A percentile compares a stretch with the other conserved stretches of the same genome.
Conservation (phyloP, 371 early-diverging fungal species). For the Mucor piriformis region DNA sequence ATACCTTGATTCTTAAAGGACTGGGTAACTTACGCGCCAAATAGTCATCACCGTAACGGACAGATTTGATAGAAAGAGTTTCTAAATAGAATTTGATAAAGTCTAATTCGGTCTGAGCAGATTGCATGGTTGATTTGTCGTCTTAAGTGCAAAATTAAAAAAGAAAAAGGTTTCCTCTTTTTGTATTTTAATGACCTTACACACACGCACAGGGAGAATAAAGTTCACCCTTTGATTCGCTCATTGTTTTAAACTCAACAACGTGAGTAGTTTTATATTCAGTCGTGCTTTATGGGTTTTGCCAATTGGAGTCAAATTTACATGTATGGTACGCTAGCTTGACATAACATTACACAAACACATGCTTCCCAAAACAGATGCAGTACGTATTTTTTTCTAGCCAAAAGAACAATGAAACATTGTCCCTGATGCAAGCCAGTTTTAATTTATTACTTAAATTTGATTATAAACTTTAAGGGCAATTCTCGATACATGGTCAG, state of each 20-base stretch:
- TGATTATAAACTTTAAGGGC: no score
- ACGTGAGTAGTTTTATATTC: no score
- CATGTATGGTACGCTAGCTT: no score
- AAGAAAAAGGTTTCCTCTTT: neutral
- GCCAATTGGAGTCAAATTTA: no score
- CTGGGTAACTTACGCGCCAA: slow-evolving; percentile 33
- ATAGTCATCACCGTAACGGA: slow-evolving; percentile 49
- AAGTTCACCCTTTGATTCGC: neutral
- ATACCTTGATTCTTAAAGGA: slow-evolving; percentile 45
- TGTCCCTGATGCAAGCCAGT: no score
- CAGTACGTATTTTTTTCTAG: no score
- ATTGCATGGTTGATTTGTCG: slow-evolving; percentile 17
- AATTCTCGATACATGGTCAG: no score
- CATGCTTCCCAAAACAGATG: no score
- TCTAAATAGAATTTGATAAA: slow-evolving; percentile 45
- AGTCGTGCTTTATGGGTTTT: no score
- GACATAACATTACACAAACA: no score
- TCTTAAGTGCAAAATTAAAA: slow-evolving; percentile 4
- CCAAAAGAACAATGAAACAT: no score
- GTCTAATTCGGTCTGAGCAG: slow-evolving; percentile 31
- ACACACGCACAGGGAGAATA: neutral
- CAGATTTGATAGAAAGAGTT: slow-evolving; percentile 44
- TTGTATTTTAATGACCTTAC: neutral
- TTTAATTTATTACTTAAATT: no score
- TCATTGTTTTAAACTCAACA: neutral